A percentile compares a stretch with the other conserved stretches of the same genome.
Evolutionary conservation across 2,329 filamentous ascomycete species (phyloP).

Genomic region (Penicillium capsulatum): DNA sequence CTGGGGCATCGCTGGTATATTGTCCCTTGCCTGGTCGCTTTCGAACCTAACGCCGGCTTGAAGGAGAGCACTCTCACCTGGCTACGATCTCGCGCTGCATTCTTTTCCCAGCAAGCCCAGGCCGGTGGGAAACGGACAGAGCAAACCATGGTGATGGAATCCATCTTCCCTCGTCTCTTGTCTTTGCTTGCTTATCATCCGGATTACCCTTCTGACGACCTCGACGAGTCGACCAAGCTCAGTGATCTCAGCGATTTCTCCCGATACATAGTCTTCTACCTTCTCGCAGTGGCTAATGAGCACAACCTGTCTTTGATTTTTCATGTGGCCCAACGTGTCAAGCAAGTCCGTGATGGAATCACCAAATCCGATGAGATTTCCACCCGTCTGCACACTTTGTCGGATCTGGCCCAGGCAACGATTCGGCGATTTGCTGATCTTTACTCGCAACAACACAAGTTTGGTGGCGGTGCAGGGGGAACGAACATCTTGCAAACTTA

Average conservation of each 20-base stretch:
- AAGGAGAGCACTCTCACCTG: conserved; percentile 77
- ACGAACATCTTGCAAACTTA: conserved; percentile 69
- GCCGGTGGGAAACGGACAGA: conserved; percentile 36
- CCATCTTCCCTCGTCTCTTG: conserved; percentile 73
- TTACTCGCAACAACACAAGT: conserved; percentile 64
- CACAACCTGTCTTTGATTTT: conserved; percentile 84
- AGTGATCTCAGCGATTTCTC: conserved; percentile 72
- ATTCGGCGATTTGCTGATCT: conserved; percentile 83
- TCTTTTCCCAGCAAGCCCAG: conserved; percentile 52
- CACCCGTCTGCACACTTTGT: conserved; percentile 70
- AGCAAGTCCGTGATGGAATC: conserved; percentile 80
- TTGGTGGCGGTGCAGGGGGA: conserved; percentile 36
- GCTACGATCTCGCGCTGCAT: conserved; percentile 74
- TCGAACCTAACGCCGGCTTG: conserved; percentile 73
- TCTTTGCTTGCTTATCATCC: conserved; percentile 90
- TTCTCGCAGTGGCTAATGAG: conserved; percentile 76
- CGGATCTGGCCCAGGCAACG: conserved; percentile 77
- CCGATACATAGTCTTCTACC: conserved; percentile 84
- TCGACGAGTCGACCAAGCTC: conserved; percentile 45
- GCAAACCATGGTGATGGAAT: conserved; percentile 68
- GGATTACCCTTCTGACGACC: conserved; percentile 59
- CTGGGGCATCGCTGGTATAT: conserved; percentile 84
- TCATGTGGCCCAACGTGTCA: conserved; percentile 87
- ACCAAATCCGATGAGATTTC: conserved; percentile 48
- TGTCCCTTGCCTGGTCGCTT: conserved; percentile 83